A percentile compares a stretch with the other conserved stretches of the same genome.
phyloP scores from a whole-genome alignment of 78 protist genomes.

The Pigoraptor vietnamica region DNA sequence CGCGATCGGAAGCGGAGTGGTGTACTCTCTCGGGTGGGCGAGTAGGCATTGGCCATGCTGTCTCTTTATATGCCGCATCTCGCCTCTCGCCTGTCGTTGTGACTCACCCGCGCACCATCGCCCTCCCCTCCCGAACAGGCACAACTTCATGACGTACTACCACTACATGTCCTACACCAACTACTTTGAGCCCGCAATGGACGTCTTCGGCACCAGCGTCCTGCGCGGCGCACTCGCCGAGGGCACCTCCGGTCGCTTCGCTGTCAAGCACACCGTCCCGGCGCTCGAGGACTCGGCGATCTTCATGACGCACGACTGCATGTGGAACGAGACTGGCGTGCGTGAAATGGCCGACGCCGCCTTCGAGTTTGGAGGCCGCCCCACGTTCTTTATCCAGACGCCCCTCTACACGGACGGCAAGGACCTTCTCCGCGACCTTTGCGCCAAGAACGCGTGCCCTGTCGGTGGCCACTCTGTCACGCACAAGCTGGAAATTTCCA shows the following conservation, averaged over 20 bases:
- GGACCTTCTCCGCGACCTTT: too few relatives aligned
- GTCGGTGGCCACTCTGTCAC: too few relatives aligned
- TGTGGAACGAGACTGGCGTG: neutral
- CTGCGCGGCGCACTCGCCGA: neutral
- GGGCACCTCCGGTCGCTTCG: neutral
- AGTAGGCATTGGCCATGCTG: neutral
- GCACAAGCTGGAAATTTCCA: too few relatives aligned
- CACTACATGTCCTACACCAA: neutral
- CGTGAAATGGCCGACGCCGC: neutral
- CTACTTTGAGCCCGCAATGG: neutral
- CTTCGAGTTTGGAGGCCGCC: neutral
- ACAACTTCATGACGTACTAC: too few relatives aligned
- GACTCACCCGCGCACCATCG: neutral
- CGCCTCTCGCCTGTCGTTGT: too few relatives aligned
- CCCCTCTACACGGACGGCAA: neutral
- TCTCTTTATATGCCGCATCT: too few relatives aligned
- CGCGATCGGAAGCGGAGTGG: neutral
- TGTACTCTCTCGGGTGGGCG: neutral
- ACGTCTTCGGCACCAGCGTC: neutral
- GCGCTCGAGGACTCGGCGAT: neutral
- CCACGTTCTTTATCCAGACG: neutral
- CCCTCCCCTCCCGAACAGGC: neutral
- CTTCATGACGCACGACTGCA: neutral
- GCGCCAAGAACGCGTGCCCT: too few relatives aligned
- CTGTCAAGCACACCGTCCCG: neutral